phyloP scores from a whole-genome alignment of 768 basidiomycete genomes.

The Lentinula lateritia region DNA sequence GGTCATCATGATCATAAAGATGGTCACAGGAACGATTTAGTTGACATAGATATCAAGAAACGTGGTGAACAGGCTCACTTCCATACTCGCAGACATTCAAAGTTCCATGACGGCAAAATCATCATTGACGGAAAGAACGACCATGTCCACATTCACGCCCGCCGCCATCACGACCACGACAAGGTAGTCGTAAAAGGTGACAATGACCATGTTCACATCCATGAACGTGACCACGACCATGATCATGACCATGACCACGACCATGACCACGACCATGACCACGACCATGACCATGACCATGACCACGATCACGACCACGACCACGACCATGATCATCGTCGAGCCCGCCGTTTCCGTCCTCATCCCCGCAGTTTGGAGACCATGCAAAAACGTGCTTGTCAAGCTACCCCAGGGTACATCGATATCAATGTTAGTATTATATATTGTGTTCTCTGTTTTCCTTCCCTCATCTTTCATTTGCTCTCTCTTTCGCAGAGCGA shows the following conservation, averaged over 20 bases:
- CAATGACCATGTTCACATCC: background rate
- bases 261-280: constrained; percentile 1
- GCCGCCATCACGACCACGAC: constrained; percentile 2
- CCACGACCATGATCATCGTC: background rate
- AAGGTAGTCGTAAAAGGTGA: background rate
- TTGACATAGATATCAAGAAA: background rate
- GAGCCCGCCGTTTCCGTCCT: background rate
- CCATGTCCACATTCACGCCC: background rate
- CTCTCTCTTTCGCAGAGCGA: background rate
- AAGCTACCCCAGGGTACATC: background rate
- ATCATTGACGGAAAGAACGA: background rate
- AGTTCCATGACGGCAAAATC: background rate
- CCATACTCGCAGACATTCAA: background rate
- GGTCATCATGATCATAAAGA: background rate
- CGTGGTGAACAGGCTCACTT: background rate
- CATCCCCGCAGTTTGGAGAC: background rate
- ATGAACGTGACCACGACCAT: background rate
- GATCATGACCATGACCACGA: no score
- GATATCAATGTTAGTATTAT: constrained; percentile 1
- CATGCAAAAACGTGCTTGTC: background rate
- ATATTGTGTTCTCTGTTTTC: background rate
- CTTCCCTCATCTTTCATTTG: background rate
- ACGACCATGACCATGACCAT: background rate
- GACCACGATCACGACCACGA: background rate
- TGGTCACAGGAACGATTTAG: background rate